phyloP scores from a whole-genome alignment of 306 rosid species.

The Pyrus communis region DNA sequence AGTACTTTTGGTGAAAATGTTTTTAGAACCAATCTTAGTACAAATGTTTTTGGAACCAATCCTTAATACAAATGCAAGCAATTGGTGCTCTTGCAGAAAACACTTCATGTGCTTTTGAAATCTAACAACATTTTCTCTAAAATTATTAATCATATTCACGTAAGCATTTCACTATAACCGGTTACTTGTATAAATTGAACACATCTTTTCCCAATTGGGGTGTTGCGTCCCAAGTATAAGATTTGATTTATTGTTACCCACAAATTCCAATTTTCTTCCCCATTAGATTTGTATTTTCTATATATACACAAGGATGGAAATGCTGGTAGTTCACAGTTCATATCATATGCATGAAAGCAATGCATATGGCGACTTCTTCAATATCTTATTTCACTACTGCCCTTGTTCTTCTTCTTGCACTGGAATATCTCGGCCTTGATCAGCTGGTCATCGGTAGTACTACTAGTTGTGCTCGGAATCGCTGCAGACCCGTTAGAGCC shows the following conservation, averaged over 20 bases:
- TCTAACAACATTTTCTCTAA: no score
- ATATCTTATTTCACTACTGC: background rate
- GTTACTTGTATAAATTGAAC: background rate
- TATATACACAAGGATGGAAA: background rate
- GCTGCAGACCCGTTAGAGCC: conserved; percentile 11
- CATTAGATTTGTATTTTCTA: background rate
- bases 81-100: no score
- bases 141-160: no score
- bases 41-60: no score
- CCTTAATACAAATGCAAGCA: no score
- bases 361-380: background rate
- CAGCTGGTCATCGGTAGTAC: background rate
- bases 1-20: no score
- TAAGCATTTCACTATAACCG: no score
- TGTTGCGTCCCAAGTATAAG: background rate
- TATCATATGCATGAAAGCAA: background rate
- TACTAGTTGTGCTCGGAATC: background rate
- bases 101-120: no score
- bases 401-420: background rate
- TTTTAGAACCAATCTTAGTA: no score
- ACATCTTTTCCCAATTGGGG: background rate
- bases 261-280: background rate
- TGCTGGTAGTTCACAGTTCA: background rate
- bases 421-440: background rate
- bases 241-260: background rate